Conservation (phyloP, 495 filamentous ascomycete species). For the Xylaria venustula region DNA sequence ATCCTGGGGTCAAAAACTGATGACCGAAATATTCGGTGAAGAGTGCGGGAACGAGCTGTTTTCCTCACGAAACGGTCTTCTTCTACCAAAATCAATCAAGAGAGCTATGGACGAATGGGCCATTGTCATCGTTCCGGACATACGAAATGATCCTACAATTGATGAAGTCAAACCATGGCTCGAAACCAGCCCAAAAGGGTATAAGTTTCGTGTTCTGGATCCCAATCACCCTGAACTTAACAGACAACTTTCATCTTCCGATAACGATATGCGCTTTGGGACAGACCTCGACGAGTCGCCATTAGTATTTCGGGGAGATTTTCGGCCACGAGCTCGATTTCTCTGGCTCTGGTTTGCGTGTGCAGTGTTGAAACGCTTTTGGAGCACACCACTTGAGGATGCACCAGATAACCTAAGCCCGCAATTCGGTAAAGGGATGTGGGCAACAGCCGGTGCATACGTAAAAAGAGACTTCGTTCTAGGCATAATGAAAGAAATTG, state of each 20-base stretch:
- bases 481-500: background rate
- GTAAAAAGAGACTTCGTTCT: background rate
- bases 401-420: background rate
- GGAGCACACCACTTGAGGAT: background rate
- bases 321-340: background rate
- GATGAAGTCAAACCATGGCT: background rate
- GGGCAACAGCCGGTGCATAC: background rate
- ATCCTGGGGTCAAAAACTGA: too few relatives aligned
- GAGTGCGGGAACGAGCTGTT: background rate
- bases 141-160: background rate
- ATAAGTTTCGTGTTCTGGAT: background rate
- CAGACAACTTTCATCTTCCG: too few relatives aligned
- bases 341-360: background rate
- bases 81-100: background rate
- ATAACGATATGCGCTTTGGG: background rate
- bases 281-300: background rate
- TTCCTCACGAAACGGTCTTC: background rate
- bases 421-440: background rate
- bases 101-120: background rate
- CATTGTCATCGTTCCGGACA: background rate
- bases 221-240: background rate
- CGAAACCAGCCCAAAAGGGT: background rate
- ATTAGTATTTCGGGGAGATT: background rate
- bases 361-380: background rate
- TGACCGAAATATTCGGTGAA: background rate